These are phyloP conservation scores for Chlamydomonas applanata DNA, from an alignment of 139 green algal species.

Conservation along the genomic window DNA sequence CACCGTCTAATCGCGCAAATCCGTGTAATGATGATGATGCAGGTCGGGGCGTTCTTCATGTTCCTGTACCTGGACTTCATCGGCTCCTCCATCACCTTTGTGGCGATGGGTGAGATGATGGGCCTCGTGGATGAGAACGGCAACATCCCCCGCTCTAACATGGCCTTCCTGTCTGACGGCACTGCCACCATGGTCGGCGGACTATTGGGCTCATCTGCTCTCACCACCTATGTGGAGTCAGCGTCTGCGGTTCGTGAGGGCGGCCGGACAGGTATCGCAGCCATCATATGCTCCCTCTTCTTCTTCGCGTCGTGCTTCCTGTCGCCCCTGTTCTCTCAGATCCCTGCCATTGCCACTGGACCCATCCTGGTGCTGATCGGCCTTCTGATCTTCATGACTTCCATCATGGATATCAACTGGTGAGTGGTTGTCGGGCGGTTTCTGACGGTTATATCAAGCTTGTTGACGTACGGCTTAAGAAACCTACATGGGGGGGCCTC, in stretches of 20 bases:
- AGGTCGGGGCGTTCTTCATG: slow-evolving; percentile 14
- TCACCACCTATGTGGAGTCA: slow-evolving; percentile 55
- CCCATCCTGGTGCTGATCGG: slow-evolving; percentile 49
- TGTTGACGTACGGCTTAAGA: neutral
- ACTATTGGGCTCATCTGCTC: slow-evolving; percentile 43
- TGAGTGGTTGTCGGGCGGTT: neutral
- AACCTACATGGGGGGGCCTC: no score
- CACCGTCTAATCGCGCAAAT: no score
- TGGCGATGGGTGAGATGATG: slow-evolving; percentile 35
- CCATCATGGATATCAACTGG: slow-evolving; percentile 26
- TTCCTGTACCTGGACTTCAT: slow-evolving; percentile 62
- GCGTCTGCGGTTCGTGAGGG: slow-evolving; percentile 48
- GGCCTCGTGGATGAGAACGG: slow-evolving; percentile 37
- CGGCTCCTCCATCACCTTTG: slow-evolving; percentile 36
- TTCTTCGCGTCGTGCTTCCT: slow-evolving; percentile 37
- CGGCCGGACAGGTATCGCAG: slow-evolving; percentile 51
- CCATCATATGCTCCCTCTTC: slow-evolving; percentile 39
- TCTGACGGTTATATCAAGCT: no score
- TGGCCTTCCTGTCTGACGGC: slow-evolving; percentile 49
- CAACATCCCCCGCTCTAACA: slow-evolving; percentile 42
- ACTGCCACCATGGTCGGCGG: slow-evolving; percentile 32
- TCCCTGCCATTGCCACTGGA: slow-evolving; percentile 49
- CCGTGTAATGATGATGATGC: no score
- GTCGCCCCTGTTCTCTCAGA: slow-evolving; percentile 23
- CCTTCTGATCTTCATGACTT: slow-evolving; percentile 53